Evolutionary conservation across 2,329 filamentous ascomycete species (phyloP).

Genomic region (Daldinia eschscholtzii): DNA sequence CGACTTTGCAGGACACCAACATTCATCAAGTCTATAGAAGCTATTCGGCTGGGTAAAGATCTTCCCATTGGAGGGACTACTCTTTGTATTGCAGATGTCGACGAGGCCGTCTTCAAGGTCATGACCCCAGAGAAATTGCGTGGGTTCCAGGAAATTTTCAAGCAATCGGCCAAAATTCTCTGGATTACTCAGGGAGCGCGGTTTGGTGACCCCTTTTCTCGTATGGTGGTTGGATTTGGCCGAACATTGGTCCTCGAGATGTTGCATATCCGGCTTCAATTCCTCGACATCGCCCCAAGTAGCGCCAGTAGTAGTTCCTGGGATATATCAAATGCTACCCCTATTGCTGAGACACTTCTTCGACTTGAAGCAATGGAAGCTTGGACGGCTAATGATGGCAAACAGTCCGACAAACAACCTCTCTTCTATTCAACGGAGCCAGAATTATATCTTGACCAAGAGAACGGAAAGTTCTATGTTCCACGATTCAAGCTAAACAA

Average conservation of each 20-base stretch:
- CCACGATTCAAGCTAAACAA: background rate
- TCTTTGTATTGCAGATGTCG: conserved; percentile 1
- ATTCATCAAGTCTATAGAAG: background rate
- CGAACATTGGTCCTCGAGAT: background rate
- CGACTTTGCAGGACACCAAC: background rate
- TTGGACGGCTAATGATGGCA: background rate
- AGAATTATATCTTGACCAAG: background rate
- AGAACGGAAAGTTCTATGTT: background rate
- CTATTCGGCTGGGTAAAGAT: background rate
- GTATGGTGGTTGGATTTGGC: background rate
- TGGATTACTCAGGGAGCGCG: background rate
- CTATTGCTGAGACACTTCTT: background rate
- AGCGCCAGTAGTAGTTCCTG: background rate
- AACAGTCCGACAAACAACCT: background rate
- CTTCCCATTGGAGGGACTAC: background rate
- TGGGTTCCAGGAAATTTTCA: background rate
- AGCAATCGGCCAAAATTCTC: background rate
- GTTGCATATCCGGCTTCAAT: background rate
- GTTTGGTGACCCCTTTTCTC: background rate
- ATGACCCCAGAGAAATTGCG: background rate
- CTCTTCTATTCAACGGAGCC: background rate
- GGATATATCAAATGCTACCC: background rate
- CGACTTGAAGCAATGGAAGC: background rate
- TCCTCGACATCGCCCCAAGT: background rate
- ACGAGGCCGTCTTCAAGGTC: conserved; percentile 3